Evolutionary conservation across 345 rosid genomes (phyloP).

Genomic region (Barbarea vulgaris): DNA sequence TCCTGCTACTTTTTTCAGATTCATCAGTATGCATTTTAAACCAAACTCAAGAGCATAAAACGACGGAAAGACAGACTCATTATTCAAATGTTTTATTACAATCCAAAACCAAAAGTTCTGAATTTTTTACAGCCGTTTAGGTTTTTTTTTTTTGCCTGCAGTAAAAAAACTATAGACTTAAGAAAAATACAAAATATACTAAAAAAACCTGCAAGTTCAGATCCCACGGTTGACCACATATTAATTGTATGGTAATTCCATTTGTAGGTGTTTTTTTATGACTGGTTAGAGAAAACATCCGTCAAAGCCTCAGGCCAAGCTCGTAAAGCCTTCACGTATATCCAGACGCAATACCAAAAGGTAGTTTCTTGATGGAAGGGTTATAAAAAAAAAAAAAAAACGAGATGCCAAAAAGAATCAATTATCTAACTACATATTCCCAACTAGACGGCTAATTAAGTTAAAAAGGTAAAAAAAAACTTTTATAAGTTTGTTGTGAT

Average conservation of each 20-base stretch:
- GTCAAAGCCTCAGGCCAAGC: conserved; percentile 55
- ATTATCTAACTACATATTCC: conserved; percentile 23
- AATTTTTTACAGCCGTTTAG: conserved; percentile 6
- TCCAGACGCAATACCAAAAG: conserved; percentile 42
- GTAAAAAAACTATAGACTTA: conserved; percentile 12
- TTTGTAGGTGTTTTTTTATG: conserved; percentile 66
- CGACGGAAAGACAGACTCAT: not conserved
- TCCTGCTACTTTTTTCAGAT: not conserved
- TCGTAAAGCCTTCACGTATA: conserved; percentile 14
- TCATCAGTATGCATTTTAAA: not conserved
- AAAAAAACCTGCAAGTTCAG: conserved; percentile 17
- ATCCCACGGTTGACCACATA: conserved; percentile 19
- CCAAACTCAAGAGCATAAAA: not conserved
- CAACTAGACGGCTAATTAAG: conserved; percentile 31
- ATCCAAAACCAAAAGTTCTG: conserved; percentile 25
- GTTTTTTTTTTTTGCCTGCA: not conserved
- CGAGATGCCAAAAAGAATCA: conserved; percentile 17
- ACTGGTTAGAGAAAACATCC: conserved; percentile 73
- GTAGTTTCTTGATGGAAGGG: conserved; percentile 8
- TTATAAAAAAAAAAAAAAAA: not conserved
- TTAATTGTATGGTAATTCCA: conserved; percentile 8
- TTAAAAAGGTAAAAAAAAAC: not conserved
- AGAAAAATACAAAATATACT: not conserved
- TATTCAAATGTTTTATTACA: conserved; percentile 42
- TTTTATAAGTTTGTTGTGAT: conserved; percentile 1